phyloP scores from a whole-genome alignment of 2,329 filamentous ascomycete species.

The Westerdykella ornata region DNA sequence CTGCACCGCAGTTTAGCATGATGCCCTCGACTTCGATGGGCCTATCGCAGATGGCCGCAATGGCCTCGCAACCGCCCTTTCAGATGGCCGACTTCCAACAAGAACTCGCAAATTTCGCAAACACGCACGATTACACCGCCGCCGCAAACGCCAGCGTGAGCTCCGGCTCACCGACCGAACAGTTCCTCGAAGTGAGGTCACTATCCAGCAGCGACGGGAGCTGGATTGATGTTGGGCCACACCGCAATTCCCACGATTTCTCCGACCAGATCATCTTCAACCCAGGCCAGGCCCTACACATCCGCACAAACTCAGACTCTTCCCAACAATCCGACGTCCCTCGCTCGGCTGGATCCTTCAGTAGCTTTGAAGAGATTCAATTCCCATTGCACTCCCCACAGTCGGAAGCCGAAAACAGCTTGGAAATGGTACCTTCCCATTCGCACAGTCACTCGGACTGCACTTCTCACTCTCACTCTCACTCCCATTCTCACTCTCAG shows the following conservation, averaged over 20 bases:
- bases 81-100: conserved; percentile 63
- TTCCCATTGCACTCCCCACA: conserved; percentile 77
- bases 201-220: conserved; percentile 80
- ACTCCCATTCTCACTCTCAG: conserved; percentile 6
- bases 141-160: conserved; percentile 27
- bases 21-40: conserved; percentile 41
- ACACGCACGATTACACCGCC: conserved; percentile 42
- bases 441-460: not conserved
- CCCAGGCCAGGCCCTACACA: conserved; percentile 80
- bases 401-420: conserved; percentile 52
- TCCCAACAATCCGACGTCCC: conserved; percentile 61
- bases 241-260: conserved; percentile 63
- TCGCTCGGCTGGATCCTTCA: conserved; percentile 58
- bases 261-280: conserved; percentile 76
- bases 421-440: conserved; percentile 22
- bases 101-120: conserved; percentile 53
- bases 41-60: conserved; percentile 30
- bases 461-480: too few species aligned
- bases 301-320: conserved; percentile 83
- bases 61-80: conserved; percentile 19
- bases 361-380: conserved; percentile 69
- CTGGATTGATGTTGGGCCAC: conserved; percentile 64
- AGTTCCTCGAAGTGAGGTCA: conserved; percentile 79
- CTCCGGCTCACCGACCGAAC: conserved; percentile 65
- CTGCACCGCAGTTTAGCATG: conserved; percentile 35